Conservation (phyloP, 2,329 filamentous ascomycete species). For the Epichloe aotearoae region DNA sequence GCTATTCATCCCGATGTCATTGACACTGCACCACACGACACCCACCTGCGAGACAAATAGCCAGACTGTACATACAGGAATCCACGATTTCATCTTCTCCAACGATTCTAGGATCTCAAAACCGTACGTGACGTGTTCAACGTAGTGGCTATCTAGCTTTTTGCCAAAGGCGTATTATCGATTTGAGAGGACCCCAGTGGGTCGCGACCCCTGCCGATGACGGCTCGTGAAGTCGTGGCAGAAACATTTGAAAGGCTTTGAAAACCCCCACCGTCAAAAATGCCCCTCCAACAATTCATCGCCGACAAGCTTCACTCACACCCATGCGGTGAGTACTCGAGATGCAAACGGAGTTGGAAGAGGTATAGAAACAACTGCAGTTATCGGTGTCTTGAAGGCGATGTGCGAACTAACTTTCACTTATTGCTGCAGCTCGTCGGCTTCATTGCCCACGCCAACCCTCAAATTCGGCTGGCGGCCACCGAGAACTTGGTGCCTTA, state of each 20-base stretch:
- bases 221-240: slow-evolving; percentile 3
- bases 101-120: too few species aligned
- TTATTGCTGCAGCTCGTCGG: slow-evolving; percentile 56
- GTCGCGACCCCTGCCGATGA: slow-evolving; percentile 6
- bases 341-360: slow-evolving; percentile 67
- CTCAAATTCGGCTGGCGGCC: slow-evolving; percentile 76
- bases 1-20: background rate
- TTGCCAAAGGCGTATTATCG: too few species aligned
- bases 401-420: background rate
- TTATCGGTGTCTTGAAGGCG: background rate
- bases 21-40: background rate
- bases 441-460: slow-evolving; percentile 85
- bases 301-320: slow-evolving; percentile 1
- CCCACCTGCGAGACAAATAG: too few species aligned
- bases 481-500: slow-evolving; percentile 80
- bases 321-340: background rate
- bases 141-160: too few species aligned
- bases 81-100: too few species aligned
- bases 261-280: slow-evolving; percentile 10
- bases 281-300: slow-evolving; percentile 11
- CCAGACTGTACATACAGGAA: too few species aligned
- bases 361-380: slow-evolving; percentile 32
- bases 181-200: slow-evolving; percentile 9
- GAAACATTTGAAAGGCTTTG: slow-evolving; percentile 1
- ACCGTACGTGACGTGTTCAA: too few species aligned